A percentile compares a stretch with the other conserved stretches of the same genome.
These are phyloP conservation scores for Ceratobasidium sp. DNA, from an alignment of 1,284 basidiomycete species.

Conservation along the genomic window DNA sequence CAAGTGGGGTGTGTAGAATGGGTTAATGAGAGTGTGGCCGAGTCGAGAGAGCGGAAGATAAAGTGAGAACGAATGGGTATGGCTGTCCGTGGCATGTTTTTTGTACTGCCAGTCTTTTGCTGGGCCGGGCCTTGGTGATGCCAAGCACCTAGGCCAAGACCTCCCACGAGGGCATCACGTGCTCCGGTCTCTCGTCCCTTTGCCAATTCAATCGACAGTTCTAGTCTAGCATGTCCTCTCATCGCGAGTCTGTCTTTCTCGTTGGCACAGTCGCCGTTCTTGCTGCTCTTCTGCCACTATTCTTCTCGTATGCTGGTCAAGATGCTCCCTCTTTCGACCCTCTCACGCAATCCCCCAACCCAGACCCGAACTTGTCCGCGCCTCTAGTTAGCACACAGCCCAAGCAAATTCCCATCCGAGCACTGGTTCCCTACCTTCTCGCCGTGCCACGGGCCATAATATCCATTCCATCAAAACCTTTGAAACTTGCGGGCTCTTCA, in stretches of 20 bases:
- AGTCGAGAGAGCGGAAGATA: conserved; percentile 11
- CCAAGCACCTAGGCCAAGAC: conserved; percentile 5
- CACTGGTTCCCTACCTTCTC: conserved; percentile 32
- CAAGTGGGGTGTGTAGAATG: neutral
- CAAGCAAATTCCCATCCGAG: conserved; percentile 26
- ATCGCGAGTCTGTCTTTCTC: conserved; percentile 18
- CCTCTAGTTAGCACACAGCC: neutral
- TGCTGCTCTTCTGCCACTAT: conserved; percentile 66
- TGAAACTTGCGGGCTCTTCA: conserved; percentile 1
- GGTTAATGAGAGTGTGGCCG: conserved; percentile 28
- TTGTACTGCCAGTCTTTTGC: neutral
- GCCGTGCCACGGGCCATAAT: conserved; percentile 27
- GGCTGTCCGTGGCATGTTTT: neutral
- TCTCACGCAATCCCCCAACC: conserved; percentile 43
- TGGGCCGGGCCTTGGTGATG: conserved; percentile 9
- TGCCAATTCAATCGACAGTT: neutral
- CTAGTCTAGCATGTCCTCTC: conserved; percentile 10
- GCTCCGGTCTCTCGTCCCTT: neutral
- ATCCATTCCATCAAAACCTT: conserved; percentile 16
- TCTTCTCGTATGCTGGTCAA: conserved; percentile 19
- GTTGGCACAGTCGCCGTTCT: conserved; percentile 70
- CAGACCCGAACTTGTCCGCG: neutral
- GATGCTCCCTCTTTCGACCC: conserved; percentile 11
- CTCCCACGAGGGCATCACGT: conserved; percentile 1
- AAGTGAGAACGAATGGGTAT: neutral